Evolutionary conservation across 805 yeast species (phyloP).

Genomic region (Jamesozyma spencerorum): DNA sequence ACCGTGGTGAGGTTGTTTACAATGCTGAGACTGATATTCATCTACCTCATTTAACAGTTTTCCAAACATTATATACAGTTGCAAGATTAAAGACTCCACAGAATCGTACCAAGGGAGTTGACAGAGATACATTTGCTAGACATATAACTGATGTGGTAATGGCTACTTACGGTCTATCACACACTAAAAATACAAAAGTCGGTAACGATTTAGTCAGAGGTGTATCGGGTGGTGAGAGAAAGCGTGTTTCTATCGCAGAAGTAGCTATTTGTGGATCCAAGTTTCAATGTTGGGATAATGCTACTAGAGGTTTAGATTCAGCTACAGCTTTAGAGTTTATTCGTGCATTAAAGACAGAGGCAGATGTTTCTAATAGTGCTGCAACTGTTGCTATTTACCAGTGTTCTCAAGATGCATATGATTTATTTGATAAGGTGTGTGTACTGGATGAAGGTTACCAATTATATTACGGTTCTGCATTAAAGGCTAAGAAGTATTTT

Average conservation of each 20-base stretch:
- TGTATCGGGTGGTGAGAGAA: conserved; percentile 72
- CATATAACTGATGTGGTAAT: conserved; percentile 42
- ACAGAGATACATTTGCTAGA: conserved; percentile 40
- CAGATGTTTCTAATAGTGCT: conserved; percentile 40
- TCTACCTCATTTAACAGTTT: conserved; percentile 39
- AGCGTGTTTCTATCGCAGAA: conserved; percentile 67
- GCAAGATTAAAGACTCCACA: conserved; percentile 48
- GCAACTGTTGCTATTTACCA: conserved; percentile 56
- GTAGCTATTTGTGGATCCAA: conserved; percentile 42
- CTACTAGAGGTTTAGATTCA: conserved; percentile 59
- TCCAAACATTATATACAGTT: conserved; percentile 48
- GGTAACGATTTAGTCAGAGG: no score
- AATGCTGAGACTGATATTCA: conserved; percentile 48
- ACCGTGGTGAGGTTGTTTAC: conserved; percentile 56
- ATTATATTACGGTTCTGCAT: conserved; percentile 42
- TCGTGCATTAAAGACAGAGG: conserved; percentile 43
- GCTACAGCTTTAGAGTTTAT: conserved; percentile 53
- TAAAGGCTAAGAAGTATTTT: conserved; percentile 41
- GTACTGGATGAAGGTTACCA: conserved; percentile 50
- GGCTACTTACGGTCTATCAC: conserved; percentile 44
- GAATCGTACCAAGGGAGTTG: conserved; percentile 44
- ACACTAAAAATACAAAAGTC: conserved; percentile 54
- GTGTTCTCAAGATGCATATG: conserved; percentile 14
- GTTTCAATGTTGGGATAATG: conserved; percentile 48
- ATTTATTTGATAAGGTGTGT: conserved; percentile 24